Evolutionary conservation across 257 asterid species (phyloP), one percentile per base, ranked within the genome.

Genomic region (Jacaranda mimosifolia): DNA sequence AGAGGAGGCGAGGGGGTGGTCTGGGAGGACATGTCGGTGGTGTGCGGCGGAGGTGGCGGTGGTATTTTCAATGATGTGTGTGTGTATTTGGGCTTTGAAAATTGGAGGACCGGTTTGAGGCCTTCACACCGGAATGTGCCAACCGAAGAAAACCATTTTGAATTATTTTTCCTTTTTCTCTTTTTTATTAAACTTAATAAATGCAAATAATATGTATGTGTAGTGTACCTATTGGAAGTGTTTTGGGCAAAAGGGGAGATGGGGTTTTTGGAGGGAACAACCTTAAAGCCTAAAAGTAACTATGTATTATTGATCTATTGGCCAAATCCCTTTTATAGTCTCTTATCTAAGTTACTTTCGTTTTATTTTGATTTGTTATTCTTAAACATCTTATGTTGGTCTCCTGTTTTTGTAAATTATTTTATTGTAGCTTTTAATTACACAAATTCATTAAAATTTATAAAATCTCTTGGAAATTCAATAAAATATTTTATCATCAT

Each of bases 11-110:
- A 73, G 15, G 85, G 80, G 57, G 82, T 65, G 81, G 80, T 68
- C 21, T 75, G 80, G 35, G 84, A 53, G 39, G 89, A 78, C 87
- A 81, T 78, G 84, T 72, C 77, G 86, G 80, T 70, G 83, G 77
- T 55, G 78, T 32, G 76, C 64, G 83, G 88, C 48, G 83, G 85
- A 70, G 78, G 71, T 73, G 65, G 62, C 77, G 73, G 68, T 36
- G 73, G 62, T 40, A 39, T 49, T 42, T 46, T 38, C 63, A 43
- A 48, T 0, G 10, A 40, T 13, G 17, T 12, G 40, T 51, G 40
- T 51, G 70, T 26, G 40, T 18, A 40, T 74, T 83, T 72, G 88
- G 88, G 81, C 78, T 80, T 79, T 72, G 77, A 72, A 82, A 62
- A 12, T 73, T 73, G 72, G 82, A 73, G 75, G 87, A 73, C 76